Evolutionary conservation across 306 rosid genomes (phyloP).

Genomic region (Trifolium subterraneum): DNA sequence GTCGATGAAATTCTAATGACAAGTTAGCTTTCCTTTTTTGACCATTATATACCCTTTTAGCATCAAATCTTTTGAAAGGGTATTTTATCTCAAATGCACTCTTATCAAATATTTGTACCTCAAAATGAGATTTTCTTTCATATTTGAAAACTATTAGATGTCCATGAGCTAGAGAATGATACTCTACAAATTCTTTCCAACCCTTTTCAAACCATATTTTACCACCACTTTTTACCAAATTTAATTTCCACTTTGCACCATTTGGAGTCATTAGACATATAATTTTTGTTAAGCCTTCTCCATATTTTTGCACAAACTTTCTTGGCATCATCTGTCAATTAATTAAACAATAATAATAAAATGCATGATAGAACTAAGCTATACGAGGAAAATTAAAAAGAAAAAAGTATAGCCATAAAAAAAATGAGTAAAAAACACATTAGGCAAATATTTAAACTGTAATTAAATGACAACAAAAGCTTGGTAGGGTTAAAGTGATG

Average conservation of each 20-base stretch:
- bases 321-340: conserved; percentile 42
- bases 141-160: conserved; percentile 40
- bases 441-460: neutral
- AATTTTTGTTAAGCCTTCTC: conserved; percentile 28
- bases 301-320: conserved; percentile 36
- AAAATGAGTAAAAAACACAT: too few species aligned
- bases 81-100: conserved; percentile 39
- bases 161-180: conserved; percentile 37
- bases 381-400: too few species aligned
- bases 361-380: too few species aligned
- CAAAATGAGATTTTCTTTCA: conserved; percentile 4
- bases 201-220: conserved; percentile 45
- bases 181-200: conserved; percentile 47
- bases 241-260: conserved; percentile 43
- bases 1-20: neutral
- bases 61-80: neutral
- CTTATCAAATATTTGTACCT: conserved; percentile 14
- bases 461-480: neutral
- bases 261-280: conserved; percentile 41
- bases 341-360: neutral
- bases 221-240: conserved; percentile 32
- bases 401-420: too few species aligned
- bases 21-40: conserved; percentile 7
- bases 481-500: too few species aligned
- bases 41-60: neutral